Evolutionary conservation across 257 asterid species (phyloP).

Genomic region (Nicotiana paniculata): DNA sequence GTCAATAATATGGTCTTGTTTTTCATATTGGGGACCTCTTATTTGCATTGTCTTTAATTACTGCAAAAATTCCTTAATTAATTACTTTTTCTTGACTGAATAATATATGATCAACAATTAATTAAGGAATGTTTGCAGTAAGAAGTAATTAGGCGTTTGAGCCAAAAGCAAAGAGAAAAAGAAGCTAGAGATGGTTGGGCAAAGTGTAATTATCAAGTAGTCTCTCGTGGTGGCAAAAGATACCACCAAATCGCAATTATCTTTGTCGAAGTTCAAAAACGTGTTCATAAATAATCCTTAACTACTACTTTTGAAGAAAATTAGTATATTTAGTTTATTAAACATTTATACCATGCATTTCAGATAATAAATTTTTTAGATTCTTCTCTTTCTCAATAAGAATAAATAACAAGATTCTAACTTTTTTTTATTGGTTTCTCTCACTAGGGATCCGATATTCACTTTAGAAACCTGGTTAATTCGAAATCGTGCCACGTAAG

Average conservation of each 20-base stretch:
- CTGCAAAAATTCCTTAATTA: background rate
- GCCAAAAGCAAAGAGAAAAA: background rate
- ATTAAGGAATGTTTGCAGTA: background rate
- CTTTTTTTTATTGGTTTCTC: too few relatives aligned
- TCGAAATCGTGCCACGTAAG: too few relatives aligned
- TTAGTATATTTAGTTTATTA: background rate
- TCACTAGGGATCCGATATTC: too few relatives aligned
- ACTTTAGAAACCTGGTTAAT: too few relatives aligned
- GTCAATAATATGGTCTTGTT: background rate
- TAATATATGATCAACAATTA: background rate
- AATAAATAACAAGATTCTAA: background rate
- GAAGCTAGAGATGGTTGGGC: background rate
- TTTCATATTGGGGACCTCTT: background rate
- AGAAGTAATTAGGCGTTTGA: background rate
- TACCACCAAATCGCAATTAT: background rate
- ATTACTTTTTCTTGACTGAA: background rate
- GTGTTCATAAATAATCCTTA: background rate
- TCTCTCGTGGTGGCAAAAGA: background rate
- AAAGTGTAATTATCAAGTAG: slow-evolving; percentile 3
- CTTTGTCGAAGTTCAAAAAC: background rate
- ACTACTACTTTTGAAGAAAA: background rate
- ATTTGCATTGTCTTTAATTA: background rate
- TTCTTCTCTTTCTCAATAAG: background rate
- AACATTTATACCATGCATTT: background rate
- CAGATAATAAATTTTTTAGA: background rate